Percentiles rank a stretch among this genome's conserved stretches.
Evolutionary conservation across 306 rosid species (phyloP).

Genomic region (Biancaea sappan): DNA sequence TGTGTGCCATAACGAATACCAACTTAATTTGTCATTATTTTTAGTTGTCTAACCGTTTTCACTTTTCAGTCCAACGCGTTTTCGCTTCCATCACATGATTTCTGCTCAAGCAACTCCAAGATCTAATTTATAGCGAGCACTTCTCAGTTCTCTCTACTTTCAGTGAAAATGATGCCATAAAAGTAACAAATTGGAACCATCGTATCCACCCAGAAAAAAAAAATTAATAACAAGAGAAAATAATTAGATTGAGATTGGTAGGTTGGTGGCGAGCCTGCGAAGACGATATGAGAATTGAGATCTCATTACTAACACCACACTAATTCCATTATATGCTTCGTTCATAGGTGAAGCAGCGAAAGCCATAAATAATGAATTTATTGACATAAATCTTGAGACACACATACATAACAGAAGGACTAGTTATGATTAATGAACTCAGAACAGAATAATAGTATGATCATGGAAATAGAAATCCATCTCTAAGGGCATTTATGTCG

Average conservation of each 20-base stretch:
- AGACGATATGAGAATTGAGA: too few relatives aligned
- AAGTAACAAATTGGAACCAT: too few relatives aligned
- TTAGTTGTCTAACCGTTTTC: background rate
- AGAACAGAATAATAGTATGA: too few relatives aligned
- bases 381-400: too few relatives aligned
- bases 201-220: background rate
- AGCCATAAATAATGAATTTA: background rate
- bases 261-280: too few relatives aligned
- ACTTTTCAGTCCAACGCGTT: background rate
- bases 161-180: background rate
- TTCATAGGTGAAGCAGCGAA: background rate
- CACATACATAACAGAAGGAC: background rate
- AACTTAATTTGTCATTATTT: background rate
- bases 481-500: conserved; percentile 58
- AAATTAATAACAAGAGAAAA: background rate
- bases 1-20: background rate
- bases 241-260: background rate
- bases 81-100: background rate
- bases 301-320: background rate
- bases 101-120: background rate
- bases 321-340: background rate
- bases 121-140: background rate
- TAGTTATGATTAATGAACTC: too few relatives aligned
- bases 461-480: too few relatives aligned
- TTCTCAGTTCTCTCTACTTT: background rate